These are phyloP conservation scores for Suillus weaverae DNA, from an alignment of 768 basidiomycete species.

Conservation along the genomic window DNA sequence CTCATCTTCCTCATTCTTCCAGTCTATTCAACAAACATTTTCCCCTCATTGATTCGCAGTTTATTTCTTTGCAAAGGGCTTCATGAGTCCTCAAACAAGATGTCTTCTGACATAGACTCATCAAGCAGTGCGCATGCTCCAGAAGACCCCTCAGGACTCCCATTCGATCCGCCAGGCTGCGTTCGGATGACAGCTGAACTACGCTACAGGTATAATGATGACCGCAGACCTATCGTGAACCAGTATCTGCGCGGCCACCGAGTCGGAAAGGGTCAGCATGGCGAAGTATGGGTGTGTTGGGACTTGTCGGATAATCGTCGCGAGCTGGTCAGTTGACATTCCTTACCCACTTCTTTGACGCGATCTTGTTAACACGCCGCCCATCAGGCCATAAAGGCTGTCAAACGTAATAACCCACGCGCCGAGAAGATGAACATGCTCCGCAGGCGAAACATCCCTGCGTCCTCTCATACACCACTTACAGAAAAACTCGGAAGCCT, in stretches of 20 bases:
- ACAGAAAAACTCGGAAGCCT: constrained; percentile 68
- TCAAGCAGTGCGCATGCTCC: constrained; percentile 33
- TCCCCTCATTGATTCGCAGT: constrained; percentile 10
- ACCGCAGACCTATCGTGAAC: constrained; percentile 63
- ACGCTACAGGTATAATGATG: constrained; percentile 40
- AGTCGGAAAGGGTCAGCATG: constrained; percentile 89
- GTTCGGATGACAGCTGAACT: constrained; percentile 53
- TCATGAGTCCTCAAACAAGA: constrained; percentile 31
- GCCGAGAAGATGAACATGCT: constrained; percentile 62
- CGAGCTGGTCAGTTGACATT: constrained; percentile 42
- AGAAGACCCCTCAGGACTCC: constrained; percentile 30
- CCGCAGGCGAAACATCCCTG: constrained; percentile 46
- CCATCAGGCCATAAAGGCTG: constrained; percentile 75
- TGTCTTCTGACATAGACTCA: constrained; percentile 25
- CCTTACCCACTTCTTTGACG: constrained; percentile 5
- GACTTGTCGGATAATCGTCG: constrained; percentile 49
- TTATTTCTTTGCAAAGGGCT: constrained; percentile 14
- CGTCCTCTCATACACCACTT: constrained; percentile 51
- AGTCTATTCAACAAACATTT: constrained; percentile 24
- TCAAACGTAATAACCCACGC: constrained; percentile 70
- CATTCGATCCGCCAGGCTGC: constrained; percentile 41
- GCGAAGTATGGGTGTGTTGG: constrained; percentile 78
- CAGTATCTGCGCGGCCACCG: constrained; percentile 77
- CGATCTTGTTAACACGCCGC: constrained; percentile 6
- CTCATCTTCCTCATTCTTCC: constrained; percentile 22